Evolutionary conservation across 164 flowering plant species (phyloP), one percentile per base, ranked within the genome.

Genomic region (Vitis labrusca): DNA sequence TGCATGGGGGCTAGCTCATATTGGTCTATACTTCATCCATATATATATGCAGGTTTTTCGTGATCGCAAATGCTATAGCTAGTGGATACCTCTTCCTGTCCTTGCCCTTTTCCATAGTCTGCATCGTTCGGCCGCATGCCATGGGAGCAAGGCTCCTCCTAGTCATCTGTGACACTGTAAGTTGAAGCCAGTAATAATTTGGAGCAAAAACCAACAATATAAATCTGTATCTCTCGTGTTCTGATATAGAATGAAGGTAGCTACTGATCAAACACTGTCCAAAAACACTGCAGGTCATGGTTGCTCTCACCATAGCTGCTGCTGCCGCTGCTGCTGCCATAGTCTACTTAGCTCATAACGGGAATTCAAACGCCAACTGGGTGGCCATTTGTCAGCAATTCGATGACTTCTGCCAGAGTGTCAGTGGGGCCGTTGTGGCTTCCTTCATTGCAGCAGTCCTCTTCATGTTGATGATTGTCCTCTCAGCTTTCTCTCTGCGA

Each of bases 331-430:
- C 95, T 1, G 82, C 94, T 0, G 82, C 95, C 9, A 87, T 91
- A 9, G 87, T 90, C 4, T 90, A 87, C 81, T 74, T 93, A 74
- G 95, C 95, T 65, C 97, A 91, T 72, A 84, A 79, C 14, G 98
- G 97, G 53, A 93, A 86, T 61, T 16, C 81, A 3, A 83, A 63
- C 65, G 79, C 98, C 6, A 93, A 91, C 54, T 91, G 98, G 97
- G 37, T 83, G 0, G 80, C 92, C 0, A 86, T 93, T 19, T 93
- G 97, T 65, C 85, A 86, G 66, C 95, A 90, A 69, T 93, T 87
- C 53, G 66, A 63, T 17, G 83, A 84, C 62, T 91, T 89, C 74
- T 94, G 98, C 74, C 85, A 85, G 74, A 67, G 57, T 2, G 61
- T 67, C 13, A 89, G 94, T 51, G 91, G 87, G 3, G 86, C 97